A percentile compares a stretch with the other conserved stretches of the same genome.
Evolutionary conservation across 768 basidiomycete genomes (phyloP).

Genomic region (Amanita exitialis): DNA sequence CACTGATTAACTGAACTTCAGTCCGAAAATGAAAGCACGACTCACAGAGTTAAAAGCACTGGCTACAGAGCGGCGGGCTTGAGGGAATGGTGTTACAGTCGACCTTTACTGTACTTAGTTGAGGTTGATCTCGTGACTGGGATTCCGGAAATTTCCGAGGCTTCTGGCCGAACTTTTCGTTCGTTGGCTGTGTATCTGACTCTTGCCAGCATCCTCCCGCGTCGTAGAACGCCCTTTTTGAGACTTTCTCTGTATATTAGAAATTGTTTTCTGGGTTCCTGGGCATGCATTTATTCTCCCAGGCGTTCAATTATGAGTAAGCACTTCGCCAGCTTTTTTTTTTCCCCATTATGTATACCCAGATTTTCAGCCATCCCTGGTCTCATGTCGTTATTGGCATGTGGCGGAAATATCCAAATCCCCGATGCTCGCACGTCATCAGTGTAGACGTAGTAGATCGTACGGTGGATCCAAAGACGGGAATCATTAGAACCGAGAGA

Average conservation of each 20-base stretch:
- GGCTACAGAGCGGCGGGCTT: conserved; percentile 9
- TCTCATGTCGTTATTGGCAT: conserved; percentile 86
- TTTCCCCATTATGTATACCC: conserved; percentile 4
- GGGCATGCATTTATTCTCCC: conserved; percentile 82
- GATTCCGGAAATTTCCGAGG: conserved; percentile 3
- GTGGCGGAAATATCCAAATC: conserved; percentile 96
- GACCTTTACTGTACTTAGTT: background rate
- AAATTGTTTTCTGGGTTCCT: background rate
- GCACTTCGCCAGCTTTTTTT: conserved; percentile 19
- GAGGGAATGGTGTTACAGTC: background rate
- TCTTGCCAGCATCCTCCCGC: background rate
- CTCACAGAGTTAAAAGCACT: conserved; percentile 52
- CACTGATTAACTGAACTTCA: conserved; percentile 16
- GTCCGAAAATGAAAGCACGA: conserved; percentile 74
- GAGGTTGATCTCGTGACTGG: background rate
- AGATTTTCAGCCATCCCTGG: conserved; percentile 66
- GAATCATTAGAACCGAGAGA: conserved; percentile 86
- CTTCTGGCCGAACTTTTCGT: too few relatives aligned
- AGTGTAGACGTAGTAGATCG: conserved; percentile 85
- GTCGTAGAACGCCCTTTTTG: background rate
- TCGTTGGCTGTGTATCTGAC: background rate
- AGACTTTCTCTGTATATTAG: background rate
- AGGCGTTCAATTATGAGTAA: conserved; percentile 77
- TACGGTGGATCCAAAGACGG: conserved; percentile 71
- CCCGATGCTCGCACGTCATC: conserved; percentile 81